Conservation (phyloP, 2,329 filamentous ascomycete species). For the Fusarium oxysporum region DNA sequence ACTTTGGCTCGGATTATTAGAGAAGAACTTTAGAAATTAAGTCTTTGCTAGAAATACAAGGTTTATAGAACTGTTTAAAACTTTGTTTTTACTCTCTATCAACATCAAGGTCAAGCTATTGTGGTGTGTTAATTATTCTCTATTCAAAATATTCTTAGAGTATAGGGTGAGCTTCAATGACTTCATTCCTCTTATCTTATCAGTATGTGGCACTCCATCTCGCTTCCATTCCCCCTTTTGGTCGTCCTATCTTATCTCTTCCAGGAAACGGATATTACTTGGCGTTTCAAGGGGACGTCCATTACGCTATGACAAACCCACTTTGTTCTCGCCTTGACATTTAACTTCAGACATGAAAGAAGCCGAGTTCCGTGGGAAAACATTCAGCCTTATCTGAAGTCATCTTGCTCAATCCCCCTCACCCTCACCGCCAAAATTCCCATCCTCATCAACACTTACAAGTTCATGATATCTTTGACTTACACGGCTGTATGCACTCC, state of each 20-base stretch:
- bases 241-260: not conserved
- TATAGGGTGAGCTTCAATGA: not conserved
- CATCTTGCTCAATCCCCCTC: not conserved
- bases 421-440: not conserved
- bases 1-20: too few species aligned
- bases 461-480: not conserved
- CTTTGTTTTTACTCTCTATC: fast-evolving
- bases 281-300: slow-evolving; percentile 2
- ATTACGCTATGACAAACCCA: not conserved
- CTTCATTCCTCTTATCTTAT: not conserved
- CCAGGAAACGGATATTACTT: slow-evolving; percentile 1
- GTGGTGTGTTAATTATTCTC: not conserved
- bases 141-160: fast-evolving
- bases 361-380: slow-evolving; percentile 7
- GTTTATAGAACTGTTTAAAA: too few species aligned
- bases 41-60: too few species aligned
- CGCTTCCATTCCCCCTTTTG: not conserved
- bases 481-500: not conserved
- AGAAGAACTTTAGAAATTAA: too few species aligned
- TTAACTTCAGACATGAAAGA: not conserved
- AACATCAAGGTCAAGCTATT: fast-evolving
- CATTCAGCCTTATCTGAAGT: not conserved
- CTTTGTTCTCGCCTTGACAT: not conserved
- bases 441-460: not conserved
- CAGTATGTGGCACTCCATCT: not conserved